These are phyloP conservation scores for Tuber calosporum DNA, from an alignment of 495 filamentous ascomycete genomes.

Conservation along the genomic window DNA sequence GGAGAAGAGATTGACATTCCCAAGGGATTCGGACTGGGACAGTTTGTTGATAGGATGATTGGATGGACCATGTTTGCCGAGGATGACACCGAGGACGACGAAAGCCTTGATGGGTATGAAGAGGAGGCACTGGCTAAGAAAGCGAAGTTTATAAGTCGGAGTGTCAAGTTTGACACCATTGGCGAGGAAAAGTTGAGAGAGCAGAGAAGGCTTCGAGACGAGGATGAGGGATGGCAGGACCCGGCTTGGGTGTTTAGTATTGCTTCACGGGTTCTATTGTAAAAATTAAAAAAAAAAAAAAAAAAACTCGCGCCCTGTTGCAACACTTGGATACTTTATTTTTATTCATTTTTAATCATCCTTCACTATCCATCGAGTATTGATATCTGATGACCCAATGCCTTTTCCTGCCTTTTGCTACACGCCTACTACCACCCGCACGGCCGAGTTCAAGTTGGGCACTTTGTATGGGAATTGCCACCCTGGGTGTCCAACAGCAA, in stretches of 20 bases:
- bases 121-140: conserved; percentile 41
- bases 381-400: not conserved
- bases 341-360: not conserved
- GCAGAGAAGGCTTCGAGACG: conserved; percentile 43
- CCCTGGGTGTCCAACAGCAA: too few relatives aligned
- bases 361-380: not conserved
- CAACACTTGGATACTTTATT: not conserved
- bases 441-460: too few relatives aligned
- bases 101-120: conserved; percentile 45
- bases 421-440: too few relatives aligned
- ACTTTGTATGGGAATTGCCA: too few relatives aligned
- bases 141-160: conserved; percentile 41
- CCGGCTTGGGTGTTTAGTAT: conserved; percentile 76
- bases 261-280: conserved; percentile 64
- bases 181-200: conserved; percentile 40
- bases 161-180: conserved; percentile 45
- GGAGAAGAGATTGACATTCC: conserved; percentile 53
- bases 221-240: conserved; percentile 69
- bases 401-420: not conserved
- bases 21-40: conserved; percentile 61
- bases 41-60: conserved; percentile 66
- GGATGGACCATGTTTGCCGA: conserved; percentile 73
- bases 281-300: too few relatives aligned
- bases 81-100: conserved; percentile 55
- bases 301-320: not conserved